These are phyloP conservation scores for Borovskyia barvae DNA, from an alignment of 208 protist species.

Conservation along the genomic window DNA sequence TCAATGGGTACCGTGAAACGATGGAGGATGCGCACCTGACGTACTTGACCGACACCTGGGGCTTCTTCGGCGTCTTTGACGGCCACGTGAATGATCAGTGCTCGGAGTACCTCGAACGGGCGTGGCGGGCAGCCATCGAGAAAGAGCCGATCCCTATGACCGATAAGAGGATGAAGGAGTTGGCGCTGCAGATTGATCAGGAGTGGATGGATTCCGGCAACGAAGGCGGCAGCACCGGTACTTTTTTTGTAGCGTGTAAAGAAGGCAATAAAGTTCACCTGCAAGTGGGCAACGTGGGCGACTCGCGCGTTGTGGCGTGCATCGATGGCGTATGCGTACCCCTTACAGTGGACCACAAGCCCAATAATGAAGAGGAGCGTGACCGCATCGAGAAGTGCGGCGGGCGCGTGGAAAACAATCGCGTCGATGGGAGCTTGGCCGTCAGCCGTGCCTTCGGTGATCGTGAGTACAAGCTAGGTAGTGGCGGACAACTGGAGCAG, in stretches of 20 bases:
- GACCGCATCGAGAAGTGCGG: slow-evolving; percentile 88
- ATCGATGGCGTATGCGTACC: slow-evolving; percentile 75
- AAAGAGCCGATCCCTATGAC: slow-evolving; percentile 65
- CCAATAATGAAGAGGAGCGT: slow-evolving; percentile 84
- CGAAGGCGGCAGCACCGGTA: slow-evolving; percentile 87
- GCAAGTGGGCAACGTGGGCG: slow-evolving; percentile 93
- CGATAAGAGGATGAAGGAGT: slow-evolving; percentile 81
- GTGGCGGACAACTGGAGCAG: slow-evolving; percentile 68
- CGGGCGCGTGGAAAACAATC: slow-evolving; percentile 90
- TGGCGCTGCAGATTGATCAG: slow-evolving; percentile 80
- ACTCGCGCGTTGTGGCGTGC: slow-evolving; percentile 88
- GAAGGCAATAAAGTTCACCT: slow-evolving; percentile 70
- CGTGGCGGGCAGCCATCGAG: slow-evolving; percentile 70
- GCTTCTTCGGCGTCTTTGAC: slow-evolving; percentile 92
- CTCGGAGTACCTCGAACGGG: slow-evolving; percentile 76
- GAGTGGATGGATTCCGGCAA: slow-evolving; percentile 72
- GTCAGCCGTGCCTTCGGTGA: slow-evolving; percentile 94
- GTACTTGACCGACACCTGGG: slow-evolving; percentile 78
- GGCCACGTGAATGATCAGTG: slow-evolving; percentile 89
- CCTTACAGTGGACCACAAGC: slow-evolving; percentile 95
- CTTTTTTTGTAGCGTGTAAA: slow-evolving; percentile 82
- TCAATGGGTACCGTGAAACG: slow-evolving; percentile 90
- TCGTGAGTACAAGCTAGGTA: slow-evolving; percentile 90
- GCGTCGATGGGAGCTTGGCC: slow-evolving; percentile 93
- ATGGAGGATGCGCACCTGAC: slow-evolving; percentile 90